These are phyloP conservation scores for Stylonectria norvegica DNA, from an alignment of 2,329 filamentous ascomycete genomes.

Conservation along the genomic window DNA sequence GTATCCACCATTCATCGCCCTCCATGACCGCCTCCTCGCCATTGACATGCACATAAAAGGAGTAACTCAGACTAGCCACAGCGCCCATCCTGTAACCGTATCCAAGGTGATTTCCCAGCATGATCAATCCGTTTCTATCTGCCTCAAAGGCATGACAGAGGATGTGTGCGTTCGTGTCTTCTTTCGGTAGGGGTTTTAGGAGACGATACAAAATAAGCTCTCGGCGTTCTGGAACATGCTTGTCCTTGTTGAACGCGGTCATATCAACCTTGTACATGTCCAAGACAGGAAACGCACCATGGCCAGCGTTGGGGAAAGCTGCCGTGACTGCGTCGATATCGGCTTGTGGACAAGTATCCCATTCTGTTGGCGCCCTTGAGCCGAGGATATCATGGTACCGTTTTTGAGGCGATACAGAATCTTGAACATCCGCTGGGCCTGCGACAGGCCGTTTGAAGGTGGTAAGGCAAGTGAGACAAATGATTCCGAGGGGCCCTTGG, in stretches of 20 bases:
- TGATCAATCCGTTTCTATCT: constrained; percentile 53
- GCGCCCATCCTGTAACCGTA: constrained; percentile 41
- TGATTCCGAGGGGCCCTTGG: constrained; percentile 35
- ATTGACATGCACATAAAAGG: constrained; percentile 52
- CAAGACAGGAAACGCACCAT: constrained; percentile 47
- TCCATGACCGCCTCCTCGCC: constrained; percentile 46
- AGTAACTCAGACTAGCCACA: constrained; percentile 48
- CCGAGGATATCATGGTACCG: constrained; percentile 42
- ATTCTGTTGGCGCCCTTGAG: constrained; percentile 35
- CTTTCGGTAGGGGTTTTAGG: constrained; percentile 38
- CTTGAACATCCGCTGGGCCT: constrained; percentile 38
- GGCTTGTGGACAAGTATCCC: constrained; percentile 44
- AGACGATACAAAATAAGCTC: constrained; percentile 51
- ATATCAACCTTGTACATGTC: constrained; percentile 57
- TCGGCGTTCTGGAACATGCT: constrained; percentile 41
- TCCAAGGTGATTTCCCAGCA: constrained; percentile 48
- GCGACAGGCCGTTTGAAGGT: constrained; percentile 47
- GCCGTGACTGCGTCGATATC: constrained; percentile 42
- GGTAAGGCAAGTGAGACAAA: constrained; percentile 50
- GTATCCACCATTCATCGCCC: constrained; percentile 50
- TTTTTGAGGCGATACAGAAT: constrained; percentile 36
- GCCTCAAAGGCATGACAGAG: constrained; percentile 49
- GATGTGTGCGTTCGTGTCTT: constrained; percentile 44
- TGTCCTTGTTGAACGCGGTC: constrained; percentile 40
- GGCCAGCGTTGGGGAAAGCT: constrained; percentile 34